phyloP scores from a whole-genome alignment of 768 basidiomycete genomes.

The Omphalotus guepiniiformis region DNA sequence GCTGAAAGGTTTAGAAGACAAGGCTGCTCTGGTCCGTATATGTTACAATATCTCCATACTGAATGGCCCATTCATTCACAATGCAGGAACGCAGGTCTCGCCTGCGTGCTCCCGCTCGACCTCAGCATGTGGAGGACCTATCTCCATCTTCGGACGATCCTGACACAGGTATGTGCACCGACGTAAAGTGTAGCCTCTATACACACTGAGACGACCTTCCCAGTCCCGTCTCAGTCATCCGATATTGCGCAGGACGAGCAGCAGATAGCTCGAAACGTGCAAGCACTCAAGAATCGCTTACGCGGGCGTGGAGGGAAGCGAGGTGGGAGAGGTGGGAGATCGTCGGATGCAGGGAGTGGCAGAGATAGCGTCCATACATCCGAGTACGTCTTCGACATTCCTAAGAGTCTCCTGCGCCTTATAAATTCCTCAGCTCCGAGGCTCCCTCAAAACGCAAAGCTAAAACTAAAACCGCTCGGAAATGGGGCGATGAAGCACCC shows the following conservation, averaged over 20 bases:
- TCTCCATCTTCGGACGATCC: slow-evolving; percentile 59
- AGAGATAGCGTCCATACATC: slow-evolving; percentile 61
- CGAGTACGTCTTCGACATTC: slow-evolving; percentile 51
- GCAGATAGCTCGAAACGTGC: slow-evolving; percentile 88
- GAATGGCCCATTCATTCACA: slow-evolving; percentile 1
- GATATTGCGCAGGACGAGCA: slow-evolving; percentile 71
- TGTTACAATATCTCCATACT: not conserved
- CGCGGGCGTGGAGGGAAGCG: slow-evolving; percentile 69
- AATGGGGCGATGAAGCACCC: slow-evolving; percentile 85
- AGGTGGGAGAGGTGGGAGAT: slow-evolving; percentile 44
- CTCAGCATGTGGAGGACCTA: slow-evolving; percentile 29
- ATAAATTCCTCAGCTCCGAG: slow-evolving; percentile 46
- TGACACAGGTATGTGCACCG: slow-evolving; percentile 45
- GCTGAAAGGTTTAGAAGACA: slow-evolving; percentile 68
- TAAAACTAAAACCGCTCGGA: slow-evolving; percentile 73
- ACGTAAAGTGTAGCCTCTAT: not conserved
- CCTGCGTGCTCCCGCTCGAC: slow-evolving; percentile 38
- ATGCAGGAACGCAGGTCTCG: slow-evolving; percentile 71
- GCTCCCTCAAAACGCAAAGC: slow-evolving; percentile 56
- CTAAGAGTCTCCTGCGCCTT: not conserved
- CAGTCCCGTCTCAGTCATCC: slow-evolving; percentile 45
- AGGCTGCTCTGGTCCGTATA: slow-evolving; percentile 56
- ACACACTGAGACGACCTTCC: not conserved
- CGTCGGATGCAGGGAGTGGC: slow-evolving; percentile 46
- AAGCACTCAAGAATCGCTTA: slow-evolving; percentile 81